phyloP scores from a whole-genome alignment of 208 protist species.

The Leishmania gerbilli region DNA sequence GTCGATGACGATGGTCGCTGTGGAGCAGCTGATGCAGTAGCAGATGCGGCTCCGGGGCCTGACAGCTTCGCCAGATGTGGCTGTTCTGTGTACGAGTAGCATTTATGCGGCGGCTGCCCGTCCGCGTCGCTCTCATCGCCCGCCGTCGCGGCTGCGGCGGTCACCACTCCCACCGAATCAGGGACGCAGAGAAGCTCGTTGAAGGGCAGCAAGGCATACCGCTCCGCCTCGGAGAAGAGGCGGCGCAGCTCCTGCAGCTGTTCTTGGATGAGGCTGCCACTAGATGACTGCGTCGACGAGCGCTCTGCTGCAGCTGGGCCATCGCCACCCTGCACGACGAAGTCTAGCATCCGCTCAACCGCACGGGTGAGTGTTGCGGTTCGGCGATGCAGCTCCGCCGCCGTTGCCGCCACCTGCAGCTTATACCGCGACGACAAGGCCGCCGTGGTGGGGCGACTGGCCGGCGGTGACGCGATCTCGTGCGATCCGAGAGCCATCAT shows the following conservation, averaged over 20 bases:
- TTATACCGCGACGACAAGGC: slow-evolving; percentile 33
- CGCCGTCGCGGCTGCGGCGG: not conserved
- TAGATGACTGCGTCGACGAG: not conserved
- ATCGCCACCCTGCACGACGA: slow-evolving; percentile 2
- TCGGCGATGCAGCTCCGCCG: slow-evolving; percentile 59
- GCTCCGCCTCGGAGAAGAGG: slow-evolving; percentile 53
- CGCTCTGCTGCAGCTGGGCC: not conserved
- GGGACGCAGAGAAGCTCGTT: slow-evolving; percentile 51
- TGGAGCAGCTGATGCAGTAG: not conserved
- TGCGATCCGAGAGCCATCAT: slow-evolving; percentile 28
- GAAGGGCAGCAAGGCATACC: slow-evolving; percentile 48
- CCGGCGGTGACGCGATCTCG: slow-evolving; percentile 7
- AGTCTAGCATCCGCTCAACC: slow-evolving; percentile 40
- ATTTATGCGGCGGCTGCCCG: not conserved
- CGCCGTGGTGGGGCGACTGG: slow-evolving; percentile 8
- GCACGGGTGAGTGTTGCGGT: slow-evolving; percentile 42
- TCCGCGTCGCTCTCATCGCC: not conserved
- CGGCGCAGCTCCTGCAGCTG: slow-evolving; percentile 43
- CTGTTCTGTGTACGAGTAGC: not conserved
- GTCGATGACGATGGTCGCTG: not conserved
- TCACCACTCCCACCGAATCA: not conserved
- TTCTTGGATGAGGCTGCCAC: slow-evolving; percentile 26
- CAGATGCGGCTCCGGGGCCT: not conserved
- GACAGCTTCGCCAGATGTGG: not conserved
- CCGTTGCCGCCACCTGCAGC: slow-evolving; percentile 40